These are phyloP conservation scores for Penicillium sp. DNA, from an alignment of 2,329 filamentous ascomycete species.

Conservation along the genomic window DNA sequence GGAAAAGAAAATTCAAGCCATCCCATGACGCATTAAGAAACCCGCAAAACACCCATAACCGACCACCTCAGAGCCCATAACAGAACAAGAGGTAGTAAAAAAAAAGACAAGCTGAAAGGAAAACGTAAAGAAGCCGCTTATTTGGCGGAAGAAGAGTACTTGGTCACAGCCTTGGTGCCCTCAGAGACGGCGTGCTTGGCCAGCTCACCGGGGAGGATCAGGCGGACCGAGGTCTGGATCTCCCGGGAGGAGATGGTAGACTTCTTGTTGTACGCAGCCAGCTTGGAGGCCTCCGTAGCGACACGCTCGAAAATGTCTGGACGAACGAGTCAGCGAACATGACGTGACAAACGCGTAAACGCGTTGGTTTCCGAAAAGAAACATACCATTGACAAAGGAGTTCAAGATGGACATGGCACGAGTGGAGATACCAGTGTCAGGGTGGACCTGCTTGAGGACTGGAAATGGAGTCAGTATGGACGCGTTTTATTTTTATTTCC, in stretches of 20 bases:
- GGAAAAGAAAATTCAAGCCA: conserved; percentile 42
- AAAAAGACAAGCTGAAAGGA: conserved; percentile 41
- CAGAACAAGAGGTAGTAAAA: conserved; percentile 41
- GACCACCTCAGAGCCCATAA: conserved; percentile 43
- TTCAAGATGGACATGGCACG: conserved; percentile 99
- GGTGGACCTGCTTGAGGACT: conserved; percentile 99
- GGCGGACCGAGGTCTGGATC: conserved; percentile 97
- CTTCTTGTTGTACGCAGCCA: conserved; percentile 99
- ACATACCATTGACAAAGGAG: conserved; percentile 97
- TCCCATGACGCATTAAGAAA: conserved; percentile 48
- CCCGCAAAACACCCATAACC: conserved; percentile 45
- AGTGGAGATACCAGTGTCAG: conserved; percentile 99
- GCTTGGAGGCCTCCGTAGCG: conserved; percentile 96
- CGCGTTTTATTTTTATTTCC: not conserved
- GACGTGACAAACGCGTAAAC: not conserved
- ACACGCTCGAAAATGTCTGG: conserved; percentile 99
- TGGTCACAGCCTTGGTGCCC: conserved; percentile 99
- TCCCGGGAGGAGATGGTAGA: conserved; percentile 99
- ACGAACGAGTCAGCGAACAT: conserved; percentile 1
- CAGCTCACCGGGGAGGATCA: conserved; percentile 97
- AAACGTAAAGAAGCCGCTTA: conserved; percentile 62
- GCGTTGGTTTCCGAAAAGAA: not conserved
- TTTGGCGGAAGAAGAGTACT: conserved; percentile 99
- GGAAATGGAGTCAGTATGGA: conserved; percentile 19
- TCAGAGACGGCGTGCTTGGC: conserved; percentile 99